Base-by-base conservation (phyloP, 2,329 filamentous ascomycete species). In the Talaromyces sp. region DNA sequence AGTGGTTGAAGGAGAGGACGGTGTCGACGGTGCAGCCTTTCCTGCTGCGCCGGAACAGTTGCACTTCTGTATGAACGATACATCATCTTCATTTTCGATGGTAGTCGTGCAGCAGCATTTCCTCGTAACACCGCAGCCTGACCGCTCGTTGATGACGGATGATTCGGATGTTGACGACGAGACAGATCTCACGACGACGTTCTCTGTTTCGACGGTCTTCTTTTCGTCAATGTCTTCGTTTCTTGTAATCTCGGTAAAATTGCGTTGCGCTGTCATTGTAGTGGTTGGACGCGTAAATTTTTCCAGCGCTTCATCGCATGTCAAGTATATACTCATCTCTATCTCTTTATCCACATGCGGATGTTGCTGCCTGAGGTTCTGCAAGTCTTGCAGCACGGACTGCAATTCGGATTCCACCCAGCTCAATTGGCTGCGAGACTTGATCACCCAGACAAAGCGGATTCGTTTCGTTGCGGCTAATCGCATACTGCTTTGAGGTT, bases 391-490 rank as follows among this genome's bases (percentile, higher is more conserved):
- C 14, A 80, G 69, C 2, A 83, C 77, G 9, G 77, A 72, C 1
- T 80, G 78, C 1, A 89, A 75, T 68, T 87, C 81, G 3, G 74
- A 70, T 1, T 79, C 74, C 66, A 88, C 86, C 82, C 85, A 87
- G 14, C 73, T 76, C 2, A 86, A 71, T 56, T 86, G 82, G 0
- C 78, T 77, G 3, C 78, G 79, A n/a, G 81, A 81, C 70, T 85
- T 87, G 62, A 88, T 80, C 6, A 87, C 82, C 86, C 86, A 88
- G 10, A 86, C 76, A 66, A 86, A 86, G 0, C 82, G 81, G 35
- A 87, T 75, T 45, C 80, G 78, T 52, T 83, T 79, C 0, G 83
- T 85, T 7, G 80, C 81, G 5, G 75, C 70, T 7, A 77, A 70
- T 3, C 70, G 65, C 35, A 60, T 33, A 66, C 63, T 31, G 35